A percentile compares a stretch with the other conserved stretches of the same genome.
These are phyloP conservation scores for Pseudocercospora pini-densiflorae DNA, from an alignment of 2,329 filamentous ascomycete species.

Conservation along the genomic window DNA sequence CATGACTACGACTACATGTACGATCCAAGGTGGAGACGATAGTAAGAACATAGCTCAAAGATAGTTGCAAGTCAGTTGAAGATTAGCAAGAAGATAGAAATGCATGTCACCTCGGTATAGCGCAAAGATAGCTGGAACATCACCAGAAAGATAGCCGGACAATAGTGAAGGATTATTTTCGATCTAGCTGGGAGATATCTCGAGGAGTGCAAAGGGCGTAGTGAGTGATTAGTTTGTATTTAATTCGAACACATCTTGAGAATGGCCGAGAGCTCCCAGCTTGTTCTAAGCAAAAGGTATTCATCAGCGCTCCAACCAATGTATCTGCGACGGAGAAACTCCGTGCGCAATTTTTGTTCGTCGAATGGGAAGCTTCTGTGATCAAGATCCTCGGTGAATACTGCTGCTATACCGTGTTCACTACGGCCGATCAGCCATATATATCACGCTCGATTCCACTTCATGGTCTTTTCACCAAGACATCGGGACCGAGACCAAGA, in stretches of 20 bases:
- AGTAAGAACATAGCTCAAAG: neutral
- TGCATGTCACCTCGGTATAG: neutral
- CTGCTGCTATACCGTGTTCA: neutral
- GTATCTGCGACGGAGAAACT: neutral
- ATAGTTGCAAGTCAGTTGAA: neutral
- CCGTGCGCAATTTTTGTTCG: too few species aligned
- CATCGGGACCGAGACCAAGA: neutral
- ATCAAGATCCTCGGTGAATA: neutral
- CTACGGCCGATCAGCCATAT: neutral
- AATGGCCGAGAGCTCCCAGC: neutral
- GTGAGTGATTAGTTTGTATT: neutral
- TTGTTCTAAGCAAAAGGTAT: neutral
- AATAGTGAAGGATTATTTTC: neutral
- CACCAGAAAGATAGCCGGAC: neutral
- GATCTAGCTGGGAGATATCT: neutral
- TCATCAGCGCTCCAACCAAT: neutral
- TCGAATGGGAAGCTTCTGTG: too few species aligned
- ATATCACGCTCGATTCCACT: neutral
- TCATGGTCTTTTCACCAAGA: neutral
- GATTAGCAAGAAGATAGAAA: neutral
- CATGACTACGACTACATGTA: neutral
- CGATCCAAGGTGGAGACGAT: neutral
- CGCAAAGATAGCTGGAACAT: neutral
- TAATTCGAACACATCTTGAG: neutral
- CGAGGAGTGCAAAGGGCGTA: neutral